Conservation (phyloP, 78 protist species). For the Dictyostelium firmibasis region DNA sequence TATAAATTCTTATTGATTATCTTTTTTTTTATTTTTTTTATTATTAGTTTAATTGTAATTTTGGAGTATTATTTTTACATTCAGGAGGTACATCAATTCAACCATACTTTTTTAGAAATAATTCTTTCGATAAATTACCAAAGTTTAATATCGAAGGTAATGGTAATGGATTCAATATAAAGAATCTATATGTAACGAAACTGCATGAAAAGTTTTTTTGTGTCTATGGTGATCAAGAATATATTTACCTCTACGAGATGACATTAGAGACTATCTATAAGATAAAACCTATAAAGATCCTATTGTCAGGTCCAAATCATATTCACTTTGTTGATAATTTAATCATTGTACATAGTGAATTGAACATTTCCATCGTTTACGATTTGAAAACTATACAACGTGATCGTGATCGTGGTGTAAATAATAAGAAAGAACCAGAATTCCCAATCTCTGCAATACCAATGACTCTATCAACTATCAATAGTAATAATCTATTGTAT, state of each 20-base stretch:
- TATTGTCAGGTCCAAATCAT: slow-evolving; percentile 37
- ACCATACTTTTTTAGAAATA: slow-evolving; percentile 49
- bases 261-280: slow-evolving; percentile 48
- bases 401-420: neutral
- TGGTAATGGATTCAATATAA: slow-evolving; percentile 6
- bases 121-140: slow-evolving; percentile 49
- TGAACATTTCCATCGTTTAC: slow-evolving; percentile 37
- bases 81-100: slow-evolving; percentile 69
- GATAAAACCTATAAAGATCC: slow-evolving; percentile 25
- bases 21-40: neutral
- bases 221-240: slow-evolving; percentile 26
- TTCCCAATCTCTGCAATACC: slow-evolving; percentile 75
- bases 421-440: neutral
- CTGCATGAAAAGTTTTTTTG: slow-evolving; percentile 40
- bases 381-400: slow-evolving; percentile 43
- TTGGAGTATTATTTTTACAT: slow-evolving; percentile 45
- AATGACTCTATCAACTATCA: neutral
- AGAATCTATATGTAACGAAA: slow-evolving; percentile 24
- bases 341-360: slow-evolving; percentile 61
- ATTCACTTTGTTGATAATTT: slow-evolving; percentile 72
- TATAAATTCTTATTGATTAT: no score
- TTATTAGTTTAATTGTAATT: slow-evolving; percentile 6
- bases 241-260: slow-evolving; percentile 44
- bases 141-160: slow-evolving; percentile 20
- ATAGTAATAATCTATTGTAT: neutral